Evolutionary conservation across 2,329 filamentous ascomycete genomes (phyloP), one percentile per base, ranked within the genome.

Genomic region (Aureobasidium mangrovei): DNA sequence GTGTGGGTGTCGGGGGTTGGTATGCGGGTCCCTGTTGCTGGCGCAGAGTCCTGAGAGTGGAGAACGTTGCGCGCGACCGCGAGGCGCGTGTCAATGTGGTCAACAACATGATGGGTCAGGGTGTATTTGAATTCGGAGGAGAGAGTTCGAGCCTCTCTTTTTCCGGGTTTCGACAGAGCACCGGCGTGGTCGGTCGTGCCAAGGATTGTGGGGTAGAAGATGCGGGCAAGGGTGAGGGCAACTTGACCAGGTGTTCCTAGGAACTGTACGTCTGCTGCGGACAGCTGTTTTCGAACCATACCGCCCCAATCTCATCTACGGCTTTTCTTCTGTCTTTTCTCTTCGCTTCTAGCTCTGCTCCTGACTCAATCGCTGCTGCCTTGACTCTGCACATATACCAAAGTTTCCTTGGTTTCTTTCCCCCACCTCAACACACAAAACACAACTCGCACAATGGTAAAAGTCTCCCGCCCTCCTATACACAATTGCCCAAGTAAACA

Each of bases 161-260:
- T 35, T 35, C 10, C 7, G 32, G 7, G 32, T 7, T 35, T 35
- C 18, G 18, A 18, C 18, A 18, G 18, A 18, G 18, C 18, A 18
- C 45, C 45, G 45, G 29, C 35, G 29, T 49, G 46, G 46, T 40
- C 8, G 6, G 18, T n/a, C 10, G 32, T 33, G 36, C 46, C 45
- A 48, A 48, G 45, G 26, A 39, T 38, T 39, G 33, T 9, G 33
- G 45, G 24, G 40, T 18, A 18, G 18, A 18, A 18, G 18, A 18
- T 18, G 18, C 18, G 18, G 18, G 18, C 18, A 18, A 18, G 18
- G 18, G 38, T 12, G 8, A 5, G n/a, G n/a, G 44, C 36, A 18
- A 51, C 38, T 52, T 49, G 46, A 49, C 46, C 46, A 49, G 28
- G 46, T 49, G 46, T 49, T 49, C 46, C 40, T 36, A 36, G 31